Conservation (phyloP, 257 asterid species). For the Oldenlandia corymbosa region DNA sequence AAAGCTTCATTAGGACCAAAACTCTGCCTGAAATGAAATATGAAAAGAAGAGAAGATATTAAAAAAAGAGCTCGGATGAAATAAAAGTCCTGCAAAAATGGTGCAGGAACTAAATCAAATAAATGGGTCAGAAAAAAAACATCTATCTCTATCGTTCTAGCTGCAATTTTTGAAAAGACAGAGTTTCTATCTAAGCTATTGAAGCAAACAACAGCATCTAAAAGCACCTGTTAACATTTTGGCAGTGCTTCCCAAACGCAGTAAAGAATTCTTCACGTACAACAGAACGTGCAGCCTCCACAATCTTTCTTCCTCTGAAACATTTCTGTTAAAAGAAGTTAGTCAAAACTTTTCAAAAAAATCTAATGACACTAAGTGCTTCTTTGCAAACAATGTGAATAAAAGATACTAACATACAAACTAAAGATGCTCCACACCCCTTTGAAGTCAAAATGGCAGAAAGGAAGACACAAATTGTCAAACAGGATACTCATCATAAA, state of each 20-base stretch:
- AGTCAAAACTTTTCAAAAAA: constrained; percentile 26
- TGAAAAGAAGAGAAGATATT: not conserved
- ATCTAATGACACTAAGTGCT: not conserved
- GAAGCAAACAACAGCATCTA: constrained; percentile 18
- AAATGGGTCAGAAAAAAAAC: not conserved
- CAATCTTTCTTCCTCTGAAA: constrained; percentile 86
- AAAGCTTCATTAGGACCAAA: constrained; percentile 81
- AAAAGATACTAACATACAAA: not conserved
- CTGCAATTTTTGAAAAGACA: not conserved
- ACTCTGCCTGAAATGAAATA: constrained; percentile 57
- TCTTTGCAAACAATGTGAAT: not conserved
- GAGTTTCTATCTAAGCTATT: not conserved
- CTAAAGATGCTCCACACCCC: too few relatives aligned
- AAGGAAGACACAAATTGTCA: too few relatives aligned
- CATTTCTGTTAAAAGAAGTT: constrained; percentile 60
- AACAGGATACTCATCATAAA: not conserved
- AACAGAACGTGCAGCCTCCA: constrained; percentile 65
- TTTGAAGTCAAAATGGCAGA: too few relatives aligned
- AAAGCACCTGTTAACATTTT: constrained; percentile 59
- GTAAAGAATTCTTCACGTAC: constrained; percentile 67
- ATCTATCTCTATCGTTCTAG: not conserved
- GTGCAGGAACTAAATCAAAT: not conserved
- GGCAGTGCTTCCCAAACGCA: constrained; percentile 61
- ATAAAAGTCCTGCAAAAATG: not conserved
- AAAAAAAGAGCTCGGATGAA: not conserved